Base-by-base conservation (phyloP, 2,329 filamentous ascomycete genomes). In the Penicillium verrucosum region DNA sequence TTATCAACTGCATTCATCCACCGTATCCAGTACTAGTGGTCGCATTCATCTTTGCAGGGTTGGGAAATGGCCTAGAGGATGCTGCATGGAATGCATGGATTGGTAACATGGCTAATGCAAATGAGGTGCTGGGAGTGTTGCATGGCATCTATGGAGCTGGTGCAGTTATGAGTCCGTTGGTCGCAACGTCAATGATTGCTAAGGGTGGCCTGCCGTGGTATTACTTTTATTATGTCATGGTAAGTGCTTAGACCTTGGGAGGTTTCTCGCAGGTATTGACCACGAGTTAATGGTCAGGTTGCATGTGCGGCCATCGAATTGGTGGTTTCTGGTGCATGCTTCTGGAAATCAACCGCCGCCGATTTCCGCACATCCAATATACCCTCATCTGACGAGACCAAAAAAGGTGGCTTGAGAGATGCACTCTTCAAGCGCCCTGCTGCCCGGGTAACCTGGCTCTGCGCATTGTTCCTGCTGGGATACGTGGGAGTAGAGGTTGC, bases 401-500 rank as follows among this genome's bases (percentile, higher is more conserved):
- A 57, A 8, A 65, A 65, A 32, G 59, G 63, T n/a, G 64, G 66
- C 0, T 41, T 68, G 18, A 56, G 54, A 29, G 32, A 54, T n/a
- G 65, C 63, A 2, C 49, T 68, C 3, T 66, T 65, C 30, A 53
- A 52, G 7, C 51, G 56, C 2, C 65, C 66, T 0, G 63, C 66
- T n/a, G 63, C 65, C 10, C 60, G 64, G 23, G 63, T 68, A 14
- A 67, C 66, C 5, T 68, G 66, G 66, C 38, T 68, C 10, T 67
- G 66, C 37, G 65, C 89, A 2, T 58, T 88, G 1, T 95, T 95
- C 70, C 76, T 95, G 14, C 81, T 95, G 5, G 84, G 85, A 9
- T 95, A 95, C 66, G 87, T 93, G 0, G 91, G 91, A 4, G 81
- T 84, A 6, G 91, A 96, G 57, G 77, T 78, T 11, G 85, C 84